phyloP scores from a whole-genome alignment of 257 asterid genomes.

The Solanum sitiens region DNA sequence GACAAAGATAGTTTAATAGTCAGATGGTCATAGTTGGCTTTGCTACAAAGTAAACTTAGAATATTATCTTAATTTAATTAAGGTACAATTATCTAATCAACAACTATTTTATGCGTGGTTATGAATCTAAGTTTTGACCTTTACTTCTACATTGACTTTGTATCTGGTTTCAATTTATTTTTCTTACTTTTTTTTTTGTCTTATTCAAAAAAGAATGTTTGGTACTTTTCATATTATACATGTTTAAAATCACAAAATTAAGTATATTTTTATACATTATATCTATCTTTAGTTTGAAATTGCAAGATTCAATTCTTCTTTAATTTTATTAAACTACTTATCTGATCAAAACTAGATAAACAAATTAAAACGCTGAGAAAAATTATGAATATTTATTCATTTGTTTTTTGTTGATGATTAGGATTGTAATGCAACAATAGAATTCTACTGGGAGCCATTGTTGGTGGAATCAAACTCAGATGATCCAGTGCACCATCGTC shows the following conservation, averaged over 20 bases:
- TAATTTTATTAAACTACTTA: neutral
- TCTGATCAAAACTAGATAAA: neutral
- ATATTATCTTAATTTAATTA: neutral
- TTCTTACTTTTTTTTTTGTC: no score
- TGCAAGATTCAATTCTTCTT: neutral
- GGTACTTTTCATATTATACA: neutral
- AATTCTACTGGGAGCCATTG: constrained; percentile 86
- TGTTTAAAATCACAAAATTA: neutral
- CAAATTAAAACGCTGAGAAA: neutral
- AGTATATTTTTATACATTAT: neutral
- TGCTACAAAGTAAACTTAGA: neutral
- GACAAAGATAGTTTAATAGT: neutral
- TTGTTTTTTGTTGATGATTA: neutral
- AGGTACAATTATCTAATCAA: neutral
- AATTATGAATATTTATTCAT: no score
- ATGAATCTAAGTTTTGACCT: neutral
- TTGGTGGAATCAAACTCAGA: constrained; percentile 87
- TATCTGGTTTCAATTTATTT: no score
- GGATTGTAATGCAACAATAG: constrained; percentile 78
- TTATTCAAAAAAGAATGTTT: no score
- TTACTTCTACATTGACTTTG: no score
- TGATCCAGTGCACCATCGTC: constrained; percentile 61
- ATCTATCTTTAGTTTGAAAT: neutral
- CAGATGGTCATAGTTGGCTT: neutral
- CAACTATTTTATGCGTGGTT: neutral